These are phyloP conservation scores for Magnolia changhungtana DNA, from an alignment of 164 flowering plant species.

Conservation along the genomic window DNA sequence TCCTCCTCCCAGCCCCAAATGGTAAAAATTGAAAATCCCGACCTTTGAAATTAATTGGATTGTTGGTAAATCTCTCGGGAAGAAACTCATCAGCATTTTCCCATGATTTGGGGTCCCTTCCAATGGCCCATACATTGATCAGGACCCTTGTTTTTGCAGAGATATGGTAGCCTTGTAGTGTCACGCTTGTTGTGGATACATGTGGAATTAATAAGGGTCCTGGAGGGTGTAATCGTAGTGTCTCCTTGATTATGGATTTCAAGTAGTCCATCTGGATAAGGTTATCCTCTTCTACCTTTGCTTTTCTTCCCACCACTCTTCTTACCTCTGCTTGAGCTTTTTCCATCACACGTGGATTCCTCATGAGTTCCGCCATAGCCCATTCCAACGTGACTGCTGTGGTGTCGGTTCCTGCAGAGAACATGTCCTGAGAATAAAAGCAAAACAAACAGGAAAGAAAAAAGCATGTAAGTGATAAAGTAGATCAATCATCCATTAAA, in stretches of 20 bases:
- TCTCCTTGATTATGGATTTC: neutral
- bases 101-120: slow-evolving; percentile 4
- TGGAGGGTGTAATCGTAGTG: slow-evolving; percentile 1
- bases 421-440: neutral
- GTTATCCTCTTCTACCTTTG: neutral
- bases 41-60: neutral
- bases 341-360: slow-evolving; percentile 1
- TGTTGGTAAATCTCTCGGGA: slow-evolving; percentile 6
- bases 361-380: slow-evolving; percentile 5
- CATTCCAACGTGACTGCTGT: neutral
- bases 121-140: slow-evolving; percentile 1
- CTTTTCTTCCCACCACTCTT: neutral
- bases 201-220: neutral
- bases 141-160: slow-evolving; percentile 1
- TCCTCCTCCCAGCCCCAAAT: slow-evolving; percentile 11
- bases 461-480: too few relatives aligned
- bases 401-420: slow-evolving; percentile 5
- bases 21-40: slow-evolving; percentile 4
- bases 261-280: neutral
- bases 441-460: too few relatives aligned
- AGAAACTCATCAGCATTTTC: slow-evolving; percentile 2
- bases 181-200: neutral
- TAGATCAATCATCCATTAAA: too few relatives aligned
- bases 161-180: neutral
- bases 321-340: slow-evolving; percentile 9